Conservation (phyloP, 2,329 filamentous ascomycete species). For the Aureobasidium sp. region DNA sequence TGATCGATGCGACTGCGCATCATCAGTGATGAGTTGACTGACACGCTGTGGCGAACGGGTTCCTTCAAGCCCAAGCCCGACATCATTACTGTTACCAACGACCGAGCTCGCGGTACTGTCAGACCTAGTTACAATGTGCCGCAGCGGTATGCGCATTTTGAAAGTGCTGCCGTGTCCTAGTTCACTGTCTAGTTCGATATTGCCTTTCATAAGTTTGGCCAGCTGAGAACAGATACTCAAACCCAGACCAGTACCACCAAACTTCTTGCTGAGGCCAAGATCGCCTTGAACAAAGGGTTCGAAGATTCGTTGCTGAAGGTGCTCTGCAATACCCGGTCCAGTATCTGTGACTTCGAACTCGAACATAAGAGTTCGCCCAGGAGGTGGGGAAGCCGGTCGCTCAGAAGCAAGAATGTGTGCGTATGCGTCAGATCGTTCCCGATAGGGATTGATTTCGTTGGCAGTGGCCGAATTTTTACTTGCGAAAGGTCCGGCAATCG, state of each 20-base stretch:
- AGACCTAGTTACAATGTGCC: conserved; percentile 61
- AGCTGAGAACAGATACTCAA: conserved; percentile 85
- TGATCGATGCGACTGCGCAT: conserved; percentile 9
- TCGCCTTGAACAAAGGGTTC: conserved; percentile 95
- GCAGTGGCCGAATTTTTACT: conserved; percentile 28
- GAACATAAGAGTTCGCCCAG: conserved; percentile 62
- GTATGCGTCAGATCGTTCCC: conserved; percentile 30
- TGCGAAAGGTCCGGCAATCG: not conserved
- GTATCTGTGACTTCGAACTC: conserved; percentile 87
- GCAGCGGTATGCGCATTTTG: conserved; percentile 72
- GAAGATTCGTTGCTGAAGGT: conserved; percentile 76
- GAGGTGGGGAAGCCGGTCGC: conserved; percentile 37
- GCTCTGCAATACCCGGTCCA: conserved; percentile 72
- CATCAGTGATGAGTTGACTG: conserved; percentile 13
- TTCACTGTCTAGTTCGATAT: conserved; percentile 62
- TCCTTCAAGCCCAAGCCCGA: not conserved
- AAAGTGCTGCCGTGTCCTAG: conserved; percentile 71
- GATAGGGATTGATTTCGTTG: conserved; percentile 34
- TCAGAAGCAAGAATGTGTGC: conserved; percentile 29
- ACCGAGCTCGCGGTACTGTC: conserved; percentile 39
- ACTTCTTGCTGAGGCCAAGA: conserved; percentile 79
- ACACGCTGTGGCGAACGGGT: conserved; percentile 14
- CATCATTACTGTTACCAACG: conserved; percentile 25
- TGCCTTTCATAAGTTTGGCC: conserved; percentile 73
- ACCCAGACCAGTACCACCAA: conserved; percentile 79